Evolutionary conservation across 192 early-diverging fungal genomes (phyloP).

Genomic region (Podila horticola): DNA sequence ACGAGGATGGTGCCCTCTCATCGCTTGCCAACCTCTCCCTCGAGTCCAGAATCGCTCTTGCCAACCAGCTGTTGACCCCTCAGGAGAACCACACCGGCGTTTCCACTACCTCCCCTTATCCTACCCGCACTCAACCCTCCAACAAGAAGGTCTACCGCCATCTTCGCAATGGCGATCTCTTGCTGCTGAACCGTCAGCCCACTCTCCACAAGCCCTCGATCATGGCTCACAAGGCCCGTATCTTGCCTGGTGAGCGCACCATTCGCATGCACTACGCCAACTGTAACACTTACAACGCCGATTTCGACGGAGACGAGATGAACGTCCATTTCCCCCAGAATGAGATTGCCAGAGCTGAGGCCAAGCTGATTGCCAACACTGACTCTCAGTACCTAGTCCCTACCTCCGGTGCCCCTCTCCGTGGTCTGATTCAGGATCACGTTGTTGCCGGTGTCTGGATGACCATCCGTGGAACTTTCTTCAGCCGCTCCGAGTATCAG

Average conservation of each 20-base stretch:
- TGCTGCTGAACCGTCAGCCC: constrained; percentile 98
- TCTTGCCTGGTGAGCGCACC: constrained; percentile 96
- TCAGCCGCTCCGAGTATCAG: constrained; percentile 90
- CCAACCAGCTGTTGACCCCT: constrained; percentile 91
- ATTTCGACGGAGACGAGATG: constrained; percentile 99
- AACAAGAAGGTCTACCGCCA: constrained; percentile 99
- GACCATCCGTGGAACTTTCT: constrained; percentile 87
- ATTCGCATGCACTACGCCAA: constrained; percentile 99
- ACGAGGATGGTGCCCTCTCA: constrained; percentile 92
- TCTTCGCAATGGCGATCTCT: constrained; percentile 95
- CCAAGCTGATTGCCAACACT: constrained; percentile 93
- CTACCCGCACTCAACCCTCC: constrained; percentile 69
- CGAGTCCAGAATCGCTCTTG: constrained; percentile 91
- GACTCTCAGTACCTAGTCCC: constrained; percentile 98
- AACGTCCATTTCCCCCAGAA: constrained; percentile 99
- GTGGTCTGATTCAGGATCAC: constrained; percentile 99
- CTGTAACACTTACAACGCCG: constrained; percentile 93
- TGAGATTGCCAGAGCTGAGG: constrained; percentile 96
- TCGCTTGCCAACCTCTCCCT: constrained; percentile 83
- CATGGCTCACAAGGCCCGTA: constrained; percentile 96
- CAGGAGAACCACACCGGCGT: constrained; percentile 63
- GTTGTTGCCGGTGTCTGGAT: constrained; percentile 97
- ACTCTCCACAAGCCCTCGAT: constrained; percentile 99
- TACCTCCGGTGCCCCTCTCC: constrained; percentile 95
- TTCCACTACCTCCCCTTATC: constrained; percentile 58